Evolutionary conservation across 2,329 filamentous ascomycete species (phyloP), one percentile per base, ranked within the genome.

Genomic region (Scedosporium aurantiacum): DNA sequence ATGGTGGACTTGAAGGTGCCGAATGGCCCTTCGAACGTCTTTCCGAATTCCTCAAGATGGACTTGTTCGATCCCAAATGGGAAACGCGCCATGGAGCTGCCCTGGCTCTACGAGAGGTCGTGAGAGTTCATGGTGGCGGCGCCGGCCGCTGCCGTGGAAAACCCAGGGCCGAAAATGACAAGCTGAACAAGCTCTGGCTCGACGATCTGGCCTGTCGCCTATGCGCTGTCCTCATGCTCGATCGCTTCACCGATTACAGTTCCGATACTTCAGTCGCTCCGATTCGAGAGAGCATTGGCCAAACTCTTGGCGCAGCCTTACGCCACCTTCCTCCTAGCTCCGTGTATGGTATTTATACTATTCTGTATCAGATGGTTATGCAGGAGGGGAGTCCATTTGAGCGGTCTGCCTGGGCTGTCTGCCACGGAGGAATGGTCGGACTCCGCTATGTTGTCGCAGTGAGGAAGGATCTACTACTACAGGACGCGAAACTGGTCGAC

Each of bases 361-460:
- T 95, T 52, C 80, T 99, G 4, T 88, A 94, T 68, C 84, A 89
- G 43, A 89, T 99, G 77, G 91, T 97, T 43, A 94, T 96, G 85
- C 91, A 97, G 70, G 85, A 87, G 50, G 90, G 96, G 66, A 77
- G 94, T 23, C 83, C 85, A 43, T 77, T 92, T 25, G 85, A 87
- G 25, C 83, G 82, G 37, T 86, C 89, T 14, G 82, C 91, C 32
- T 99, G 94, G 94, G 91, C 96, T 63, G 89, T 97, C 43, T 96
- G 92, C 68, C 95, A 99, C 72, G 94, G 94, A 66, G 94, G 94
- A 64, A 99, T 99, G 94, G 92, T 97, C 56, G 94, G 94, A 6
- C 76, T 99, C 69, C 84, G 93, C 68, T 99, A 99, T 70, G 84
- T 99, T 56, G 94, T 99, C 32, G 94, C 94, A 7, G 91, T 99